Evolutionary conservation across 495 filamentous ascomycete genomes (phyloP).

Genomic region (Aspergillus bertholletiae): DNA sequence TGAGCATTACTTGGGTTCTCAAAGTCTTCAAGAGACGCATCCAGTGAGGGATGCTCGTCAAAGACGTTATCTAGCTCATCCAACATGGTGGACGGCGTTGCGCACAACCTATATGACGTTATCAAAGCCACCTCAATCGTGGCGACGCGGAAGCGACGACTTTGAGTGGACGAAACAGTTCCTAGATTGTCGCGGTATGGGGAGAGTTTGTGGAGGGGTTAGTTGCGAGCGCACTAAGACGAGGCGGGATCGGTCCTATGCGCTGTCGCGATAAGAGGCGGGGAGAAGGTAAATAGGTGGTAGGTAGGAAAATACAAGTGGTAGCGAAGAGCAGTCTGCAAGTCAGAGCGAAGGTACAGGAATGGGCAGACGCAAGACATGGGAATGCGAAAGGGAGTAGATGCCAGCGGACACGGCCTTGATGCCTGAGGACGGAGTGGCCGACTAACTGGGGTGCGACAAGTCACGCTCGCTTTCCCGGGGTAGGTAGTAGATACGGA

Average conservation of each 20-base stretch:
- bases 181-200: neutral
- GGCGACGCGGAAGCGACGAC: constrained; percentile 16
- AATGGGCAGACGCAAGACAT: constrained; percentile 11
- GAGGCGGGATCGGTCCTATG: constrained; percentile 2
- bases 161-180: constrained; percentile 7
- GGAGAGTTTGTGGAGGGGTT: constrained; percentile 10
- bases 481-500: constrained; percentile 1
- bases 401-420: constrained; percentile 10
- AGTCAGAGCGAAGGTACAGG: constrained; percentile 6
- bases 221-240: constrained; percentile 20
- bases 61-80: constrained; percentile 49
- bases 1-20: constrained; percentile 52
- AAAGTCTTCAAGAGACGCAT: constrained; percentile 75
- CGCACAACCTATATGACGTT: constrained; percentile 19
- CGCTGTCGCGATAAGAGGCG: constrained; percentile 1
- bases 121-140: constrained; percentile 16
- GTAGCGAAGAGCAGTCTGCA: constrained; percentile 11
- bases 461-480: constrained; percentile 10
- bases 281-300: constrained; percentile 2
- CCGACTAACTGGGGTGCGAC: constrained; percentile 13
- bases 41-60: constrained; percentile 67
- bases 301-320: neutral
- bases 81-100: constrained; percentile 45
- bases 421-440: constrained; percentile 22
- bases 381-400: constrained; percentile 10